Base-by-base conservation (phyloP, 2,329 filamentous ascomycete species). In the Fusarium secorum region DNA sequence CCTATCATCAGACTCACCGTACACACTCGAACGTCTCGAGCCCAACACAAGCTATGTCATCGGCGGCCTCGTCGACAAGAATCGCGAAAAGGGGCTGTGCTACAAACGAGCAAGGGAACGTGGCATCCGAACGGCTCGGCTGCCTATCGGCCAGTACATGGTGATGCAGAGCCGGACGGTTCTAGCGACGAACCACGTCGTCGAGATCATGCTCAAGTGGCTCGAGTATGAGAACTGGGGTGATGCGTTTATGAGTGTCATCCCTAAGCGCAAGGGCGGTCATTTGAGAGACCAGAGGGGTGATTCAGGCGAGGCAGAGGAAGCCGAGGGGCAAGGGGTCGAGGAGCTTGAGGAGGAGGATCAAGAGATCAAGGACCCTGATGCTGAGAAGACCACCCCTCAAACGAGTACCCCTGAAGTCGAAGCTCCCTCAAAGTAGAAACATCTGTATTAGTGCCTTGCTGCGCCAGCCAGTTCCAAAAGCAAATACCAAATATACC, bases 141-240 rank as follows among this genome's bases (percentile, higher is more conserved):
- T 99, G 60, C 96, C 96, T 0, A 98, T 99, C 75, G 94, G 94
- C n/a, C 91, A 98, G 69, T 98, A 93, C 80, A 91, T 99, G 85
- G 88, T 94, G 70, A 97, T 99, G 93, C 88, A 91, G 60, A 95
- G 92, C 75, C 89, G 96, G 35, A 89, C 91, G 74, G 93, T 99
- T 8, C 83, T 99, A 62, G 91, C 95, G 7, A 98, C 95, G 11
- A 99, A 98, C 78, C 96, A 99, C 77, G 96, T 99, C 3, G 89
- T 96, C 49, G 95, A 98, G 81, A 98, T 99, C 69, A 97, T 99
- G 93, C 83, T 97, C 48, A 90, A 90, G 72, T 99, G 95, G 94
- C 81, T 99, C 59, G 94, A 98, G 80, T 89, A 89, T 52, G 93
- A 93, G 4, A 92, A 98, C 79, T 99, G 96, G 96, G 95, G 91